Conservation (phyloP, 2,329 filamentous ascomycete genomes). For the Phaeoacremonium minimum region DNA sequence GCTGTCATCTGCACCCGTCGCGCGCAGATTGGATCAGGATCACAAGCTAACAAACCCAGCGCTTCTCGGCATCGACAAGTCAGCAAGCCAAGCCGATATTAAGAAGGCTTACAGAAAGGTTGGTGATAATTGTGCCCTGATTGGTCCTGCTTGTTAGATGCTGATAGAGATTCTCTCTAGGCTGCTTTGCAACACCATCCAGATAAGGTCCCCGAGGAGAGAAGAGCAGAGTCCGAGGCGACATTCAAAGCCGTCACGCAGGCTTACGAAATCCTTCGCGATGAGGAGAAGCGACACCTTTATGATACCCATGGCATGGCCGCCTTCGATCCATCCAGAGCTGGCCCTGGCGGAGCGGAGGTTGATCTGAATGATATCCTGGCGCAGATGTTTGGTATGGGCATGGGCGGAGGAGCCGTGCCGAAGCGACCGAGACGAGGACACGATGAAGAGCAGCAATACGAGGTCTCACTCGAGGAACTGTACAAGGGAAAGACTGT, state of each 20-base stretch:
- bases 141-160: no score
- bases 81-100: constrained; percentile 73
- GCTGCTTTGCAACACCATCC: constrained; percentile 86
- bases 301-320: constrained; percentile 97
- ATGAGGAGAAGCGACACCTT: constrained; percentile 86
- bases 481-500: constrained; percentile 98
- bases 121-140: no score
- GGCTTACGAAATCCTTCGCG: constrained; percentile 95
- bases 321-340: constrained; percentile 77
- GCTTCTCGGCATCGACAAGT: constrained; percentile 71
- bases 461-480: constrained; percentile 88
- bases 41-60: constrained; percentile 41
- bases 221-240: constrained; percentile 79
- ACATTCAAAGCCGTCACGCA: constrained; percentile 91
- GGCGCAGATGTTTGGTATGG: constrained; percentile 85
- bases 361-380: constrained; percentile 90
- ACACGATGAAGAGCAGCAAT: constrained; percentile 81
- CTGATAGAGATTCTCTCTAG: constrained; percentile 49
- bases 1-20: no score
- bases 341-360: constrained; percentile 62
- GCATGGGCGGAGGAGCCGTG: constrained; percentile 54
- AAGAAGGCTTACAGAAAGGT: constrained; percentile 97
- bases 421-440: constrained; percentile 65
- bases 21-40: no score
- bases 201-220: constrained; percentile 87